phyloP scores from a whole-genome alignment of 805 yeast species.

The Pichia phayaonensis region DNA sequence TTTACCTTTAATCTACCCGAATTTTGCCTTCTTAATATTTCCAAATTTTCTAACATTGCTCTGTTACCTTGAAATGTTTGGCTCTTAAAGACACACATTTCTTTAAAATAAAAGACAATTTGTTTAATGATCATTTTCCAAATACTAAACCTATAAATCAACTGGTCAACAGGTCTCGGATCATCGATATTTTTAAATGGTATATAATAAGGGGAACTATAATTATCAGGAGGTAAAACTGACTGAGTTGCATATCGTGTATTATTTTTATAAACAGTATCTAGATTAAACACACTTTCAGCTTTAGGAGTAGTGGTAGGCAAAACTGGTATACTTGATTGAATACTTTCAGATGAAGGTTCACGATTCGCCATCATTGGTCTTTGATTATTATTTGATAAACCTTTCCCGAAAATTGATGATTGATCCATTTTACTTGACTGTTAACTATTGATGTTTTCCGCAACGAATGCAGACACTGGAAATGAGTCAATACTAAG shows the following conservation, averaged over 20 bases:
- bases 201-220: conserved; percentile 29
- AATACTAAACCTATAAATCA: conserved; percentile 48
- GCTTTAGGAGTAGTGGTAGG: neutral
- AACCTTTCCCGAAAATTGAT: neutral
- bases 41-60: conserved; percentile 42
- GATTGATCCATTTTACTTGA: neutral
- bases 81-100: conserved; percentile 43
- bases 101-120: conserved; percentile 43
- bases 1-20: conserved; percentile 24
- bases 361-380: neutral
- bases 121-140: conserved; percentile 51
- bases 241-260: conserved; percentile 16
- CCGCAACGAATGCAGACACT: neutral
- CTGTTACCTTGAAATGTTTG: conserved; percentile 38
- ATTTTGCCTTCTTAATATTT: conserved; percentile 23
- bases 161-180: conserved; percentile 39
- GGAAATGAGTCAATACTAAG: neutral
- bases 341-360: neutral
- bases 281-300: conserved; percentile 8
- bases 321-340: neutral
- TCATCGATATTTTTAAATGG: conserved; percentile 25
- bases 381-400: neutral
- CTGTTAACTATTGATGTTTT: neutral
- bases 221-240: conserved; percentile 26
- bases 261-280: conserved; percentile 10